Percentiles rank a stretch among this genome's conserved stretches.
Evolutionary conservation across 805 yeast genomes (phyloP).

Genomic region (Teunomyces lycoperdinae): DNA sequence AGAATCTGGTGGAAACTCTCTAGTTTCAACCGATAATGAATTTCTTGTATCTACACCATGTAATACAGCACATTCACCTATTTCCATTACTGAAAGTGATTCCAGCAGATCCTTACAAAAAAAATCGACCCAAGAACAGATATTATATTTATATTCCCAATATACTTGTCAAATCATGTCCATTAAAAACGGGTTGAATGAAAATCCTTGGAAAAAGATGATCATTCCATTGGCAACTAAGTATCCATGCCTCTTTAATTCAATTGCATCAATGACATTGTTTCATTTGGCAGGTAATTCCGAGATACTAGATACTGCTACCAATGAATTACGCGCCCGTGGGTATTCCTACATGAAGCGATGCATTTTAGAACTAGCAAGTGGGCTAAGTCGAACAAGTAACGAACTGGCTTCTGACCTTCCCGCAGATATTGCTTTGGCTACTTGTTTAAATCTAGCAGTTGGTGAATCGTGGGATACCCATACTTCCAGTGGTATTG

Average conservation of each 20-base stretch:
- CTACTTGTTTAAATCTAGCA: slow-evolving; percentile 62
- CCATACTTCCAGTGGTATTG: slow-evolving; percentile 63
- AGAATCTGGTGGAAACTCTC: not conserved
- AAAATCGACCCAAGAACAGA: slow-evolving; percentile 35
- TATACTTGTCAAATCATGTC: slow-evolving; percentile 51
- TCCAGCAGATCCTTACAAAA: slow-evolving; percentile 15
- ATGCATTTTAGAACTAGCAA: slow-evolving; percentile 57
- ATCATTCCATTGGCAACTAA: slow-evolving; percentile 56
- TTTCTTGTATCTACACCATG: slow-evolving; percentile 2
- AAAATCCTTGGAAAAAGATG: slow-evolving; percentile 65
- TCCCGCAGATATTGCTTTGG: slow-evolving; percentile 64
- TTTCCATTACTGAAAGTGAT: slow-evolving; percentile 5
- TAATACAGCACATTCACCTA: not conserved
- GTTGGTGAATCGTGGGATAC: slow-evolving; percentile 70
- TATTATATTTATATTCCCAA: slow-evolving; percentile 30
- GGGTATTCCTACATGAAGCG: slow-evolving; percentile 59
- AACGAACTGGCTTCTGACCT: slow-evolving; percentile 20
- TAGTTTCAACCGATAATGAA: not conserved
- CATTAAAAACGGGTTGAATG: slow-evolving; percentile 60
- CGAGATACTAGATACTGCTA: slow-evolving; percentile 39
- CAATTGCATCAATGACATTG: slow-evolving; percentile 64
- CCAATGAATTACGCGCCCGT: slow-evolving; percentile 41
- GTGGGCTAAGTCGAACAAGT: slow-evolving; percentile 43
- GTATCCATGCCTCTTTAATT: slow-evolving; percentile 56
- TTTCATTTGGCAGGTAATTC: slow-evolving; percentile 48